Conservation (phyloP, 2,329 filamentous ascomycete genomes). For the Epichloe coenophiala region DNA sequence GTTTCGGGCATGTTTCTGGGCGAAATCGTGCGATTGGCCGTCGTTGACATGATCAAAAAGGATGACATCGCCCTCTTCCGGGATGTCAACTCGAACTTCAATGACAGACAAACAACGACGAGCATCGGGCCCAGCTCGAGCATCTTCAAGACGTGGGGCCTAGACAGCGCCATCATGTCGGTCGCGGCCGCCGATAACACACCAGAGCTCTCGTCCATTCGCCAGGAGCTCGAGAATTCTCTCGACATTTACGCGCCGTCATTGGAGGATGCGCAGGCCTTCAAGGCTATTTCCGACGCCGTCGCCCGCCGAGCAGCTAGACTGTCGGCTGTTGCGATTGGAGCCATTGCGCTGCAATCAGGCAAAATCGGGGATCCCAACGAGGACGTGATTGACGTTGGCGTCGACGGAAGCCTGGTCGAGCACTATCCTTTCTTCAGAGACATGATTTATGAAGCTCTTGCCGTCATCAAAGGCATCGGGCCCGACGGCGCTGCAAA, state of each 20-base stretch:
- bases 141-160: slow-evolving; percentile 70
- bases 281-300: slow-evolving; percentile 70
- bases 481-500: slow-evolving; percentile 67
- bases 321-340: slow-evolving; percentile 77
- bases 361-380: slow-evolving; percentile 51
- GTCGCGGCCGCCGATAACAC: slow-evolving; percentile 72
- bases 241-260: slow-evolving; percentile 66
- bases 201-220: slow-evolving; percentile 55
- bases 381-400: slow-evolving; percentile 70
- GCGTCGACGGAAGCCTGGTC: slow-evolving; percentile 86
- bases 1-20: slow-evolving; percentile 97
- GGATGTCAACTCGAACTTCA: slow-evolving; percentile 58
- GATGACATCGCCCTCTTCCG: slow-evolving; percentile 58
- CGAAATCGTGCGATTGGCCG: slow-evolving; percentile 71
- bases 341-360: slow-evolving; percentile 68
- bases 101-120: slow-evolving; percentile 58
- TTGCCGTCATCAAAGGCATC: slow-evolving; percentile 64
- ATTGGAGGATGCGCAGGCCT: slow-evolving; percentile 73
- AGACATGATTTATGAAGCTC: slow-evolving; percentile 71
- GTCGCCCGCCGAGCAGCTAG: slow-evolving; percentile 82
- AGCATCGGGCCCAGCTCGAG: slow-evolving; percentile 50
- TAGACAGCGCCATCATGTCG: slow-evolving; percentile 84
- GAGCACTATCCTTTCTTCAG: slow-evolving; percentile 94
- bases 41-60: slow-evolving; percentile 60
- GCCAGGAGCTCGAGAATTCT: slow-evolving; percentile 64